phyloP scores from a whole-genome alignment of 352 stramenopile genomes.

The Pythium graminicola region DNA sequence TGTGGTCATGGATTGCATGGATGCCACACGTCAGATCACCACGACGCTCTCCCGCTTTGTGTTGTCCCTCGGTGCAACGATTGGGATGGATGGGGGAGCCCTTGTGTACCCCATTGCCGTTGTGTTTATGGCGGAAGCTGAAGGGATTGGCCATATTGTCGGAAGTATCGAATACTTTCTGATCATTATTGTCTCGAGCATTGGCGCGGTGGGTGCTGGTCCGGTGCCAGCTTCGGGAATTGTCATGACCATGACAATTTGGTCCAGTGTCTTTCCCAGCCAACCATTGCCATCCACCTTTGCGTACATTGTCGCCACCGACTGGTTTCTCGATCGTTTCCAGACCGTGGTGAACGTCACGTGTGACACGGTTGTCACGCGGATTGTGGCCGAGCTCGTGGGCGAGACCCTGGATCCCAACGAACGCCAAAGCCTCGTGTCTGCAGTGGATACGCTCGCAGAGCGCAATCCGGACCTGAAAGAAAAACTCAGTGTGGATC shows the following conservation, averaged over 20 bases:
- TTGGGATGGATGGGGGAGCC: constrained; percentile 64
- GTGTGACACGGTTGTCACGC: constrained; percentile 74
- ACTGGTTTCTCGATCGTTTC: constrained; percentile 73
- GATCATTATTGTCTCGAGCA: constrained; percentile 52
- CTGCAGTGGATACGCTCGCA: constrained; percentile 8
- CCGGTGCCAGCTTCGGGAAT: constrained; percentile 64
- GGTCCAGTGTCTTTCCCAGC: constrained; percentile 55
- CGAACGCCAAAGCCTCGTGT: too few species aligned
- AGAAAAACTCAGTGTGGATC: constrained; percentile 19
- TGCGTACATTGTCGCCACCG: constrained; percentile 52
- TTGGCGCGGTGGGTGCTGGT: constrained; percentile 61
- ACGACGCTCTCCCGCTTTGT: constrained; percentile 51
- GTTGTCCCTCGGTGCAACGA: constrained; percentile 55
- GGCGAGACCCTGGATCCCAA: constrained; percentile 48
- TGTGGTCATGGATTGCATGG: constrained; percentile 67
- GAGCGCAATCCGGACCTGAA: constrained; percentile 20
- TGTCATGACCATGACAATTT: constrained; percentile 76
- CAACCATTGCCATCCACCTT: constrained; percentile 48
- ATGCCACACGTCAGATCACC: constrained; percentile 54
- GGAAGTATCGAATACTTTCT: constrained; percentile 51
- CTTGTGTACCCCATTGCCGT: constrained; percentile 68
- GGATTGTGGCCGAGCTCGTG: constrained; percentile 68
- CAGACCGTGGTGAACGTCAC: constrained; percentile 71
- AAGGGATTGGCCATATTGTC: constrained; percentile 44
- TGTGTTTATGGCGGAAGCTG: constrained; percentile 66